These are phyloP conservation scores for Vigna radiata DNA, from an alignment of 306 rosid species.

Conservation along the genomic window DNA sequence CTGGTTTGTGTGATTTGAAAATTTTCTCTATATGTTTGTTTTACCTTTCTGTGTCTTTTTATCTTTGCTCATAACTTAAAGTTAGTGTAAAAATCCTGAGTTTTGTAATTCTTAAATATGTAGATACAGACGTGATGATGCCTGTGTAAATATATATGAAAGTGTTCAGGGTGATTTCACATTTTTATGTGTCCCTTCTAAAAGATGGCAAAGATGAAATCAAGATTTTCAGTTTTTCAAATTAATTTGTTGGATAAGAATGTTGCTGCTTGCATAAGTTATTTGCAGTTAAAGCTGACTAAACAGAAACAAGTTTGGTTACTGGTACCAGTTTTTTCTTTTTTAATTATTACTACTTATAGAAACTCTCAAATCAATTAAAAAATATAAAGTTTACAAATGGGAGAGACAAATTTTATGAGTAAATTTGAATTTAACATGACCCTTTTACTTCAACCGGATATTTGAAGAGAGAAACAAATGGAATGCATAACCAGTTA, in stretches of 20 bases:
- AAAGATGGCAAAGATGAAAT: neutral
- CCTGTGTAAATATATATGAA: conserved; percentile 14
- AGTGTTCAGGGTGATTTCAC: conserved; percentile 22
- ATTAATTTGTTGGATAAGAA: neutral
- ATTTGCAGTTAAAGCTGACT: neutral
- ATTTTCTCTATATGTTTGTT: conserved; percentile 14
- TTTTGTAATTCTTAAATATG: conserved; percentile 35
- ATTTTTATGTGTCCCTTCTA: neutral
- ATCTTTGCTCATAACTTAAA: conserved; percentile 24
- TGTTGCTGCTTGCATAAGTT: neutral
- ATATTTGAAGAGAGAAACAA: neutral
- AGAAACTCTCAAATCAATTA: neutral
- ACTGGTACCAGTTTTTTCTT: neutral
- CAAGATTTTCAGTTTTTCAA: neutral
- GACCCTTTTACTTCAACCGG: neutral
- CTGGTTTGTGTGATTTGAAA: conserved; percentile 58
- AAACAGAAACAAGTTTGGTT: neutral
- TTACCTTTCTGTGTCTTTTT: conserved; percentile 10
- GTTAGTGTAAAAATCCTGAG: neutral
- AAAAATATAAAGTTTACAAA: neutral
- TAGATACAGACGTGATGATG: conserved; percentile 25
- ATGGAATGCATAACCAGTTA: neutral
- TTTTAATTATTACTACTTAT: neutral
- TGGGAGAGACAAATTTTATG: neutral
- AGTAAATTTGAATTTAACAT: neutral